Evolutionary conservation across 2,329 filamentous ascomycete genomes (phyloP), one percentile per base, ranked within the genome.

Genomic region (Metarhizium album): DNA sequence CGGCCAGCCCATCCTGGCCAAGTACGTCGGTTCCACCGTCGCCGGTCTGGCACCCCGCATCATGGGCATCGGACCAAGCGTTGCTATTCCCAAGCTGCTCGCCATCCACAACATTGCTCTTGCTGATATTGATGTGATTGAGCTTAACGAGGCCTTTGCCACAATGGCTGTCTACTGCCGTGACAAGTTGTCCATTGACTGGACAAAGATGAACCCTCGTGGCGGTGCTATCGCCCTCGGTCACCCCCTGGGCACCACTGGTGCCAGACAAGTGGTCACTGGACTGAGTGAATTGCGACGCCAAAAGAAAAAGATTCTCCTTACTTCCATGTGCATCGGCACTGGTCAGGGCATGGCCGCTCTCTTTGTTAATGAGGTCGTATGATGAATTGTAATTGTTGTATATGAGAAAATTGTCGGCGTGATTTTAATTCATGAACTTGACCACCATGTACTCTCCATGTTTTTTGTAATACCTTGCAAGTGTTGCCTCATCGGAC

Each of bases 101-200:
- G 70, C 71, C 63, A 84, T 93, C 72, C 83, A 85, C 77, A 82
- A 85, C 69, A 70, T 98, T 54, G 80, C 77, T 23, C 74, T 95
- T 49, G 79, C 84, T 53, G 93, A 97, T 60, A 80, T 93, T 55
- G 93, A 98, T 64, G 78, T 97, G 35, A 76, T 91, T 59, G 93
- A 97, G 78, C 72, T 98, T 64, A 98, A 98, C 74, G 93, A 98
- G 78, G 93, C 93, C 1, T 98, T 98, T 63, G 91, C 90, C 22
- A 93, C 87, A 48, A 97, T 97, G 93, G 90, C 89, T 1, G 90
- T 96, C 29, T 97, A 96, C 79, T 95, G 90, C 71, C 72, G 86
- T 50, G 77, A 89, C 61, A 80, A 74, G 57, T 76, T 93, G 47
- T 80, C 80, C 57, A 72, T 91, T 47, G 83, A 87, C 64, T 79